These are phyloP conservation scores for Phytophthora quininea DNA, from an alignment of 352 stramenopile species.

Conservation along the genomic window DNA sequence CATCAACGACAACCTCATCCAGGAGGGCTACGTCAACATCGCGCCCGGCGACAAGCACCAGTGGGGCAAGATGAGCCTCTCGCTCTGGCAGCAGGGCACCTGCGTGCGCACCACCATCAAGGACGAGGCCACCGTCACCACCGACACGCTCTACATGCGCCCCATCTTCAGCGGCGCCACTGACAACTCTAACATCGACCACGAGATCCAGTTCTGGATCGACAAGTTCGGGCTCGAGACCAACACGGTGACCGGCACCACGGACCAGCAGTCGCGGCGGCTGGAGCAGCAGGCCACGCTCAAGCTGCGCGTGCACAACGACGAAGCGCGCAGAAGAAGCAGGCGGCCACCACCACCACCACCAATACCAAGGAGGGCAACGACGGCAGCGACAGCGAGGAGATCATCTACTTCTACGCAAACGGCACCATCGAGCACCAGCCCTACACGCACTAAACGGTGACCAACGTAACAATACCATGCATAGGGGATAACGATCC, in stretches of 20 bases:
- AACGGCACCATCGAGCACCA: conserved; percentile 17
- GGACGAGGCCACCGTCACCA: conserved; percentile 43
- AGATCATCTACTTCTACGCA: conserved; percentile 12
- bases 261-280: conserved; percentile 14
- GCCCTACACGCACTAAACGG: background rate
- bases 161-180: conserved; percentile 58
- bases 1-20: conserved; percentile 42
- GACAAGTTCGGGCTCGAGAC: conserved; percentile 49
- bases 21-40: conserved; percentile 35
- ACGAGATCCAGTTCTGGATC: conserved; percentile 60
- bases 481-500: background rate
- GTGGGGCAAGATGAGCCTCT: conserved; percentile 51
- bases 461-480: background rate
- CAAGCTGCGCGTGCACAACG: background rate
- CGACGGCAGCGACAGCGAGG: background rate
- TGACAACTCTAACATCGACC: conserved; percentile 45
- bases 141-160: conserved; percentile 53
- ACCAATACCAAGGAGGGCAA: background rate
- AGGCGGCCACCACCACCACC: background rate
- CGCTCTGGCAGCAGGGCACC: conserved; percentile 54
- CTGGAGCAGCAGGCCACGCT: background rate
- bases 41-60: conserved; percentile 28
- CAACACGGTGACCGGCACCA: conserved; percentile 18
- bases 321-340: too few species aligned
- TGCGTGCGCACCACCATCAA: conserved; percentile 49